Percentiles rank a stretch among this genome's conserved stretches.
These are phyloP conservation scores for Chaetomium strumarium DNA, from an alignment of 2,329 filamentous ascomycete genomes.

Conservation along the genomic window DNA sequence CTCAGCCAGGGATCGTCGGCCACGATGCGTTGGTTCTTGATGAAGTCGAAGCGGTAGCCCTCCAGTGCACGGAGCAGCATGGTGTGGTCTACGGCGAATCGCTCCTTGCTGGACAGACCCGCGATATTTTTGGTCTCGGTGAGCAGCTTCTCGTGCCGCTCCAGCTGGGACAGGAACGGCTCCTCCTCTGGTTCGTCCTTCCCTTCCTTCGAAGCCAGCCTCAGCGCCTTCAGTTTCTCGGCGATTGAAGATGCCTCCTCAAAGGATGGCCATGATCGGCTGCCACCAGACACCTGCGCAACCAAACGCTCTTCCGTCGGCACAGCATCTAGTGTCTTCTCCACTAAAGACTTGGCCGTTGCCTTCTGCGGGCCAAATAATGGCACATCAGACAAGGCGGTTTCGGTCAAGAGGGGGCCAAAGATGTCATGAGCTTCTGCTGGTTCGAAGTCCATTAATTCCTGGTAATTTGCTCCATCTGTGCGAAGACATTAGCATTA, in stretches of 20 bases:
- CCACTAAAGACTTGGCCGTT: slow-evolving; percentile 38
- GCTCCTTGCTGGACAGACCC: slow-evolving; percentile 46
- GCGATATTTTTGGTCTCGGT: slow-evolving; percentile 38
- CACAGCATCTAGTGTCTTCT: slow-evolving; percentile 35
- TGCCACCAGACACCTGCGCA: slow-evolving; percentile 33
- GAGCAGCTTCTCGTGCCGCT: slow-evolving; percentile 53
- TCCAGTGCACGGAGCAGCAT: slow-evolving; percentile 57
- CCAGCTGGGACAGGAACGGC: slow-evolving; percentile 44
- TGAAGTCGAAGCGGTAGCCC: slow-evolving; percentile 58
- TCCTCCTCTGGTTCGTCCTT: slow-evolving; percentile 15
- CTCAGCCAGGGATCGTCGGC: slow-evolving; percentile 68
- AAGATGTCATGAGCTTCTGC: slow-evolving; percentile 47
- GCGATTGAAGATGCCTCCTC: slow-evolving; percentile 38
- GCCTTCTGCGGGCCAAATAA: slow-evolving; percentile 51
- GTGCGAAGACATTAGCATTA: not conserved
- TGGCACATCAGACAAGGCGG: slow-evolving; percentile 47
- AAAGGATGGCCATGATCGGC: slow-evolving; percentile 38
- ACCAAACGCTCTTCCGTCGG: slow-evolving; percentile 29
- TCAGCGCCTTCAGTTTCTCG: slow-evolving; percentile 44
- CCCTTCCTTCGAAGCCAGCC: slow-evolving; percentile 27
- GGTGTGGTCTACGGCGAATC: slow-evolving; percentile 48
- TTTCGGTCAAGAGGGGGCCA: slow-evolving; percentile 48
- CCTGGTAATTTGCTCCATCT: slow-evolving; percentile 47
- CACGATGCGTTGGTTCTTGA: slow-evolving; percentile 60
- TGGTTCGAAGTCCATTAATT: slow-evolving; percentile 54